Evolutionary conservation across 805 yeast species (phyloP).

Genomic region (Ogataea ramenticola): DNA sequence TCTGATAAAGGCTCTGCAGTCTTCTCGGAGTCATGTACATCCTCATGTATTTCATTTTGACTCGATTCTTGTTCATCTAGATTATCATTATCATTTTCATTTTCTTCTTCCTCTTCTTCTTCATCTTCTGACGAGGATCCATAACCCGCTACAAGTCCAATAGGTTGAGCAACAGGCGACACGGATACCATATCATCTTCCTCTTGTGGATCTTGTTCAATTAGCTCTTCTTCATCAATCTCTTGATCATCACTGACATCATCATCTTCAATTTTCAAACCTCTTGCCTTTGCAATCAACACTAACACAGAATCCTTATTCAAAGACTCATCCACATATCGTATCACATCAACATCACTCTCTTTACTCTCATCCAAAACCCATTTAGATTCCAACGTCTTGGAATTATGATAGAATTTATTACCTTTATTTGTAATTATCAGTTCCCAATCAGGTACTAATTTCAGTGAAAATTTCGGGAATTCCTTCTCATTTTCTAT

Average conservation of each 20-base stretch:
- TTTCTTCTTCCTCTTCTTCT: not conserved
- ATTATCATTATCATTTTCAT: not conserved
- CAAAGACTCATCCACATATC: not conserved
- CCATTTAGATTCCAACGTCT: conserved; percentile 14
- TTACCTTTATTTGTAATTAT: conserved; percentile 16
- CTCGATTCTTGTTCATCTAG: not conserved
- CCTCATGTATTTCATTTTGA: not conserved
- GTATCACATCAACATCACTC: not conserved
- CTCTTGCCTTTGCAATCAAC: conserved; percentile 6
- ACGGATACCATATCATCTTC: too few relatives aligned
- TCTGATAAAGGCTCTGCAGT: not conserved
- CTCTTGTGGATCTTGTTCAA: not conserved
- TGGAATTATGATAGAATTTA: conserved; percentile 16
- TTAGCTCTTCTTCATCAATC: not conserved
- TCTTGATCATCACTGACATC: not conserved
- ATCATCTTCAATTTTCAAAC: conserved; percentile 1
- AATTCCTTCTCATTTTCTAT: not conserved
- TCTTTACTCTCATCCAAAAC: conserved; percentile 7
- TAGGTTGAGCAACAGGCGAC: too few relatives aligned
- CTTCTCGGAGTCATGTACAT: conserved; percentile 1
- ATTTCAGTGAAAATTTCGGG: conserved; percentile 2
- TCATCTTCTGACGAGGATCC: conserved; percentile 3
- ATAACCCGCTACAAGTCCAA: conserved; percentile 10
- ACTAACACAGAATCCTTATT: conserved; percentile 3
- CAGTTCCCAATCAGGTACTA: conserved; percentile 10